These are phyloP conservation scores for Lipomyces lipofer DNA, from an alignment of 805 yeast genomes.

Conservation along the genomic window DNA sequence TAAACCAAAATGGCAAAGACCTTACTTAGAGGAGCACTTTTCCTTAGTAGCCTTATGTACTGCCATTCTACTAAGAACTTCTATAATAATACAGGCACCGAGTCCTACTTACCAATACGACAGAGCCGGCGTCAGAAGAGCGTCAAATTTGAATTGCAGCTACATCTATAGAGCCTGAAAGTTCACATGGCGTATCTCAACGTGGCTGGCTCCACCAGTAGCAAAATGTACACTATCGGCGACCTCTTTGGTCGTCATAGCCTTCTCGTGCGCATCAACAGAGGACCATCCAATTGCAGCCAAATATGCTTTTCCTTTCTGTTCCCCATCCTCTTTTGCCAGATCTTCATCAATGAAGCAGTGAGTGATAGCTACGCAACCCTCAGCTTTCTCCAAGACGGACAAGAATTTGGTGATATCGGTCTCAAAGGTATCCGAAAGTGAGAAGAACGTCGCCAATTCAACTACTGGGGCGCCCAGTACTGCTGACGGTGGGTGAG, in stretches of 20 bases:
- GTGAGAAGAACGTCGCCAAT: background rate
- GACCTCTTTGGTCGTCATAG: background rate
- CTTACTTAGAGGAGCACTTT: background rate
- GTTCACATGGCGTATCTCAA: background rate
- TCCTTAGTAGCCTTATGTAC: background rate
- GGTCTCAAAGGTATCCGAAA: slow-evolving; percentile 1
- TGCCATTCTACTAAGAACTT: background rate
- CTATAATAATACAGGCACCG: background rate
- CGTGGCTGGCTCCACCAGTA: background rate
- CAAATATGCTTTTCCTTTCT: background rate
- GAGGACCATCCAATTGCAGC: slow-evolving; percentile 1
- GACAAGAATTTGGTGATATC: background rate
- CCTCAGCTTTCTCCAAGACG: background rate
- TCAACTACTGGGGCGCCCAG: background rate
- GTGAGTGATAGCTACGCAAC: background rate
- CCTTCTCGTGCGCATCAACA: background rate
- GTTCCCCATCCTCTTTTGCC: background rate
- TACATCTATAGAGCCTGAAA: background rate
- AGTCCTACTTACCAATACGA: background rate
- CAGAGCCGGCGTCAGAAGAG: background rate
- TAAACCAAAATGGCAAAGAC: background rate
- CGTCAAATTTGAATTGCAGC: background rate
- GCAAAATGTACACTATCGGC: background rate
- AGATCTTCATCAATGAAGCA: background rate
- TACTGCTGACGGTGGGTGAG: background rate